Evolutionary conservation across 2,329 filamentous ascomycete genomes (phyloP).

Genomic region (Camillea tinctor): DNA sequence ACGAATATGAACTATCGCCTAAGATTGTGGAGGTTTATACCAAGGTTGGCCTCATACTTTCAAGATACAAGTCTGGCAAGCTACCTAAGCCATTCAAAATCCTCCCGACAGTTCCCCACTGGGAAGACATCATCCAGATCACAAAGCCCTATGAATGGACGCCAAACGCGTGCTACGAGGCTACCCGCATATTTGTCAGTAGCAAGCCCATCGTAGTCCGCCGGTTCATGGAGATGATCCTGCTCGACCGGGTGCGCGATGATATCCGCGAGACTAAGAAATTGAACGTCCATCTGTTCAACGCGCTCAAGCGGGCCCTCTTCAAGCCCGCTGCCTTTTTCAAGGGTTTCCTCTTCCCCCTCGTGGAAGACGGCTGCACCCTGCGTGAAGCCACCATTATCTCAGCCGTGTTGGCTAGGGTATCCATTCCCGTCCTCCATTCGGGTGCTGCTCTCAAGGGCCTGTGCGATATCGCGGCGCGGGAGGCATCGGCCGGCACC

Average conservation of each 20-base stretch:
- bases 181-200: conserved; percentile 89
- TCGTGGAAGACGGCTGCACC: conserved; percentile 84
- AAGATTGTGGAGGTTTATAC: conserved; percentile 95
- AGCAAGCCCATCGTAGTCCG: conserved; percentile 77
- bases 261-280: conserved; percentile 94
- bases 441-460: conserved; percentile 89
- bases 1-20: conserved; percentile 80
- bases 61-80: conserved; percentile 93
- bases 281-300: conserved; percentile 93
- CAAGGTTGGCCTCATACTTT: conserved; percentile 85
- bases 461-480: conserved; percentile 89
- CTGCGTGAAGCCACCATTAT: conserved; percentile 90
- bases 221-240: conserved; percentile 80
- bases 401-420: conserved; percentile 77
- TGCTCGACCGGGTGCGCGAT: conserved; percentile 87
- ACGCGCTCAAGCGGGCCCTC: conserved; percentile 76
- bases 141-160: conserved; percentile 75
- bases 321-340: conserved; percentile 72
- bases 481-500: conserved; percentile 74
- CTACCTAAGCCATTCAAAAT: conserved; percentile 98
- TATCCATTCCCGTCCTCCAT: conserved; percentile 87
- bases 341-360: conserved; percentile 91
- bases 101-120: conserved; percentile 85
- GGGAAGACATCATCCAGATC: conserved; percentile 82
- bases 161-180: conserved; percentile 79